A percentile compares a stretch with the other conserved stretches of the same genome.
phyloP scores from a whole-genome alignment of 208 protist genomes.

The Paratrypanosoma confusum region DNA sequence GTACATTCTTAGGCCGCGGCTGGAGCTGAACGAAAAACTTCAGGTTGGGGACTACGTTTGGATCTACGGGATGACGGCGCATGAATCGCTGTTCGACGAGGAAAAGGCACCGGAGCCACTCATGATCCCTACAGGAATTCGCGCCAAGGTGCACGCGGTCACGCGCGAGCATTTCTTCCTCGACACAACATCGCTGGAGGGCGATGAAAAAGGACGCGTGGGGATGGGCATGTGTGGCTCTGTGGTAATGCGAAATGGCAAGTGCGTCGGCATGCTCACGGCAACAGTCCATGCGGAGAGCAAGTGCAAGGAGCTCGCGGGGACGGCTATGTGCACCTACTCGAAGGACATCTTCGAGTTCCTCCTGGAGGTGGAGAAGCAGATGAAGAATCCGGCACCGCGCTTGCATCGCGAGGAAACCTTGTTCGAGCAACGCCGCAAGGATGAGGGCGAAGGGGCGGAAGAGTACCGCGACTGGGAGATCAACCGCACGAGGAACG shows the following conservation, averaged over 20 bases:
- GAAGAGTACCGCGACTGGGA: conserved; percentile 53
- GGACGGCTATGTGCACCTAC: conserved; percentile 85
- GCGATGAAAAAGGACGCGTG: conserved; percentile 43
- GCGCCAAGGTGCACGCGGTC: conserved; percentile 57
- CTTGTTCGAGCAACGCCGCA: conserved; percentile 44
- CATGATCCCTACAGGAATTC: conserved; percentile 83
- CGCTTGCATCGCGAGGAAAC: conserved; percentile 54
- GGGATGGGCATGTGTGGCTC: conserved; percentile 88
- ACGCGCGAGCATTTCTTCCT: conserved; percentile 86
- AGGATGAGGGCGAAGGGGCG: conserved; percentile 21
- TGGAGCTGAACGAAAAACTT: conserved; percentile 64
- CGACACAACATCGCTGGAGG: conserved; percentile 67
- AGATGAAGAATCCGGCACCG: conserved; percentile 64
- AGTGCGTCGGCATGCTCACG: conserved; percentile 88
- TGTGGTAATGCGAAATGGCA: conserved; percentile 76
- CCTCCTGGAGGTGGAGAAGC: conserved; percentile 81
- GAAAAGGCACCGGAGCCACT: conserved; percentile 74
- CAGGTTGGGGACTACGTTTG: conserved; percentile 78
- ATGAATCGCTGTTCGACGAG: conserved; percentile 84
- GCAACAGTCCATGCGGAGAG: conserved; percentile 80
- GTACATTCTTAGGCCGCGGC: conserved; percentile 58
- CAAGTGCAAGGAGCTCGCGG: conserved; percentile 62
- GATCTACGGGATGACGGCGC: conserved; percentile 84
- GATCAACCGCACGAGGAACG: conserved; percentile 60
- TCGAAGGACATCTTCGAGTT: conserved; percentile 80